Percentiles rank a stretch among this genome's conserved stretches.
Conservation (phyloP, 768 basidiomycete species). For the Trametes cingulata region DNA sequence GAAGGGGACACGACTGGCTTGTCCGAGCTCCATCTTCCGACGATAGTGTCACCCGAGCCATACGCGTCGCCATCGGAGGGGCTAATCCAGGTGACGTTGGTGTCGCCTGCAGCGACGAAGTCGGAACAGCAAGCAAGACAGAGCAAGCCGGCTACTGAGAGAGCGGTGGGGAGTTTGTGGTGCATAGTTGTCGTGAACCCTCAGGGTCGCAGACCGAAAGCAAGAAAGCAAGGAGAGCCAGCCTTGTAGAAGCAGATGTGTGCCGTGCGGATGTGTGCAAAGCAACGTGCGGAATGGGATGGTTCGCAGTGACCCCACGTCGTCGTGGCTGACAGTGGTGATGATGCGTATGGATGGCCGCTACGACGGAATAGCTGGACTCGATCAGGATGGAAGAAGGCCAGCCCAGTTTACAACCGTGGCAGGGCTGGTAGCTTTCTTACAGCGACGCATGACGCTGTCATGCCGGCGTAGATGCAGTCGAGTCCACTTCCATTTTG, state of each 20-base stretch:
- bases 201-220: background rate
- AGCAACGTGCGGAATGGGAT: background rate
- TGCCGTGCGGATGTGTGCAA: background rate
- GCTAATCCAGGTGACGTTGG: constrained; percentile 31
- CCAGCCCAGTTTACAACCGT: too few relatives aligned
- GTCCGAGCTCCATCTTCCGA: constrained; percentile 33
- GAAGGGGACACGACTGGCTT: constrained; percentile 34
- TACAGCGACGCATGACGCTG: too few relatives aligned
- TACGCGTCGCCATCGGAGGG: constrained; percentile 31
- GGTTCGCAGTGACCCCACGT: too few relatives aligned
- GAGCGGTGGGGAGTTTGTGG: background rate
- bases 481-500: constrained; percentile 73
- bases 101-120: constrained; percentile 1
- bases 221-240: background rate
- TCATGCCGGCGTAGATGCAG: constrained; percentile 64
- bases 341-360: too few relatives aligned
- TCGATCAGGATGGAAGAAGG: too few relatives aligned
- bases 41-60: constrained; percentile 34
- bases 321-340: too few relatives aligned
- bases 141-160: constrained; percentile 4
- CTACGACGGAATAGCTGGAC: too few relatives aligned
- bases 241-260: background rate
- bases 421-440: too few relatives aligned
- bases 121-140: background rate
- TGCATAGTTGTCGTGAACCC: background rate